Evolutionary conservation across 768 basidiomycete species (phyloP), one percentile per base, ranked within the genome.

Genomic region (Pleurotus cornucopiae): DNA sequence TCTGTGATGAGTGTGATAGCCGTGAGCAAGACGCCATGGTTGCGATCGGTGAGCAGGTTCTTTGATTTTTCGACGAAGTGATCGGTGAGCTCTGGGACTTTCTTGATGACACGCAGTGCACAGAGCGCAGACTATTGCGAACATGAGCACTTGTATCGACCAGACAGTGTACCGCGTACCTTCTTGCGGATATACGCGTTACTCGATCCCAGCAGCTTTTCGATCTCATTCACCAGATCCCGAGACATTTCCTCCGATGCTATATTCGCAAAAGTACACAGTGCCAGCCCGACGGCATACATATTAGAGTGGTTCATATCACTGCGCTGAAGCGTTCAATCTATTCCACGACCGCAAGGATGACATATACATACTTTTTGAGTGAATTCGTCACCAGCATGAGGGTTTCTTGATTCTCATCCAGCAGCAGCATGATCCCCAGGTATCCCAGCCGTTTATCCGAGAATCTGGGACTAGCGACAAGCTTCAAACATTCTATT

Each of bases 301-400:
- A 97, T 97, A 72, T 98, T 98, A 1, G 95, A 88, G 70, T 98
- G 95, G 71, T 98, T 98, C 93, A 99, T 92, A 73, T 99, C 97
- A 74, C 96, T 99, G 63, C 12, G 14, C 53, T 47, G 6, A 34
- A 49, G 4, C 37, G 56, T 57, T 46, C 43, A 57, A 47, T 11
- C 44, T 46, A 25, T 7, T 4, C 37, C 20, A 18, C 38, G 4
- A 13, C 2, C 1, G 30, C 30, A 34, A 34, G 2, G 30, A 34
- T 34, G 30, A 34, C 30, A 14, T 26, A 46, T 26, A 73, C 78
- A 57, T 69, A 98, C 97, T 98, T 98, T 75, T 99, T 99, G 64
- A 99, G 73, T 26, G 94, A 97, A 69, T 99, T 99, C 13, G 97
- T 99, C 46, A 99, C 95, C 46, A 99, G 78, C 0, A 94, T 99